phyloP scores from a whole-genome alignment of 345 rosid genomes.

The Physaria fendleri region DNA sequence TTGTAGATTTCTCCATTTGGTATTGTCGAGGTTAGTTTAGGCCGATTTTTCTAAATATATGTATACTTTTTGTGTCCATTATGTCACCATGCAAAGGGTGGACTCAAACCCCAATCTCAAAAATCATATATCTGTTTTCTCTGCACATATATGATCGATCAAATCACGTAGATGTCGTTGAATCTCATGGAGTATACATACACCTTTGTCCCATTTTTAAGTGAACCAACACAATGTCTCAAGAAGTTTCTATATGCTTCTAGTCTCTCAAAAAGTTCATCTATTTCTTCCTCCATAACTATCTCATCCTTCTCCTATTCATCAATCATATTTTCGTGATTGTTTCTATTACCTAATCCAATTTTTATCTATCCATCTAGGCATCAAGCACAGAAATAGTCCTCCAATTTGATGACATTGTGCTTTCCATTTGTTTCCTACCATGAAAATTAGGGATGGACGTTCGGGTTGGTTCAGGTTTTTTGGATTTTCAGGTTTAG shows the following conservation, averaged over 20 bases:
- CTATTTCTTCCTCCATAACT: conserved; percentile 62
- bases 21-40: too few species aligned
- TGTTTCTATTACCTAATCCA: conserved; percentile 12
- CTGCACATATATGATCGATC: conserved; percentile 55
- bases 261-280: conserved; percentile 77
- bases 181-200: too few species aligned
- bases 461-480: too few species aligned
- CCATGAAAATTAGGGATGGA: too few species aligned
- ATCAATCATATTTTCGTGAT: conserved; percentile 25
- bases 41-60: too few species aligned
- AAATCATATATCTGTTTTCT: conserved; percentile 32
- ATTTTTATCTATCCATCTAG: conserved; percentile 46
- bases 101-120: conserved; percentile 3
- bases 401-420: conserved; percentile 56
- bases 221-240: conserved; percentile 61
- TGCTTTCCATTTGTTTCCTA: conserved; percentile 57
- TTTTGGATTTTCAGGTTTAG: too few species aligned
- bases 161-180: conserved; percentile 85
- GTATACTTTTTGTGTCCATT: conserved; percentile 12
- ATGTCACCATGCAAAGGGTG: conserved; percentile 10
- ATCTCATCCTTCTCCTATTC: conserved; percentile 27
- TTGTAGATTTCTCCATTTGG: too few species aligned
- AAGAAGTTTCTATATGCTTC: conserved; percentile 93
- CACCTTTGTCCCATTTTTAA: too few species aligned
- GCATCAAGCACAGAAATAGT: conserved; percentile 82